A percentile compares a stretch with the other conserved stretches of the same genome.
phyloP scores from a whole-genome alignment of 495 filamentous ascomycete genomes.

The Niebla homalea region DNA sequence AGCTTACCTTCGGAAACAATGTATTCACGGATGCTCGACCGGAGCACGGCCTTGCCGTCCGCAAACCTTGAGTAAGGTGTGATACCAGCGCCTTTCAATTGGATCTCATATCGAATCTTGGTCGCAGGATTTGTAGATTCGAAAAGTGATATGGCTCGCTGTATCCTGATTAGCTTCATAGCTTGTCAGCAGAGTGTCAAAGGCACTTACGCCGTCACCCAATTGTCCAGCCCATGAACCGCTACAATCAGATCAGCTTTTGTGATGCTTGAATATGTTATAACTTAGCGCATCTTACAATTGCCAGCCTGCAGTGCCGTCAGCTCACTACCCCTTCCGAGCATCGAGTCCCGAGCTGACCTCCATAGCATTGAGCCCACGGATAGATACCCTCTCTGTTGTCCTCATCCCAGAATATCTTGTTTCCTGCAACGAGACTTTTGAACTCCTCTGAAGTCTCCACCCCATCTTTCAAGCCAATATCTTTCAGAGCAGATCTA shows the following conservation, averaged over 20 bases:
- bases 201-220: conserved; percentile 55
- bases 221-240: conserved; percentile 92
- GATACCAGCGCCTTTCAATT: conserved; percentile 83
- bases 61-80: conserved; percentile 95
- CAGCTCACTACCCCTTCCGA: not conserved
- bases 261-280: not conserved
- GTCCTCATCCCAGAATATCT: conserved; percentile 41
- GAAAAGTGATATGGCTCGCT: conserved; percentile 80
- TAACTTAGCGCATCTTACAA: conserved; percentile 28
- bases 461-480: conserved; percentile 57
- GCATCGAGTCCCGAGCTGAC: conserved; percentile 22
- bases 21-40: conserved; percentile 87
- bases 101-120: conserved; percentile 66
- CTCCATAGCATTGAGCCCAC: conserved; percentile 97
- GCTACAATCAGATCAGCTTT: conserved; percentile 15
- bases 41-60: conserved; percentile 88
- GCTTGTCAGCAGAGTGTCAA: not conserved
- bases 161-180: not conserved
- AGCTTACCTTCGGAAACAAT: conserved; percentile 56
- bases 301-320: conserved; percentile 34
- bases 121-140: conserved; percentile 71
- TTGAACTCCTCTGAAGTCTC: conserved; percentile 63
- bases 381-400: conserved; percentile 67
- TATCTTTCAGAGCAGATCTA: conserved; percentile 57
- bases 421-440: conserved; percentile 65